Evolutionary conservation across 306 rosid genomes (phyloP), one percentile per base, ranked within the genome.

Genomic region (Cucumis cinereus): DNA sequence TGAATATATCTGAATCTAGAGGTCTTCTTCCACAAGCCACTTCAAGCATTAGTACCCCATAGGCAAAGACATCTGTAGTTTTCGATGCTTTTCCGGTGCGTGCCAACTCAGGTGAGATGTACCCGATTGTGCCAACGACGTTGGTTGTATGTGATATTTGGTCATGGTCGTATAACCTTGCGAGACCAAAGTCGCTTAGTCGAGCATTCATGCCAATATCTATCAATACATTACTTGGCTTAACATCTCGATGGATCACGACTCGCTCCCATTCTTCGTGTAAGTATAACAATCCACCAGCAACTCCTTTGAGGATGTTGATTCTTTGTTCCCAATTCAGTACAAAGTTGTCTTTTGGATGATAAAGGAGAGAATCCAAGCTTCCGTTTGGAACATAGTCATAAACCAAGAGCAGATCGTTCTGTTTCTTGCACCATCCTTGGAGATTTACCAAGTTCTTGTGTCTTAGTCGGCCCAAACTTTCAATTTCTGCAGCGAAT

Each of bases 391-490:
- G 84, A 64, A 91, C 85, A 72, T 82, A 89, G 17, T 91, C 97
- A 58, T 91, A 91, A 69, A 91, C 80, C 23, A 91, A 59, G 4
- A 91, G 85, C 4, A 91, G 90, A 12, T 88, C 79, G 19, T 85
- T 88, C 64, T 86, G 85, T 64, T 79, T 77, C 90, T 91, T 91
- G 75, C 97, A 91, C 97, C 97, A 91, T 24, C 94, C 97, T 76
- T 85, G 97, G 73, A 91, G 92, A 54, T 89, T 85, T 62, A 91
- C 91, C 82, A 91, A 74, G 64, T 89, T 89, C 78, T 89, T 89
- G 76, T 91, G 97, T 81, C 94, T 85, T 71, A 91, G 77, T 54
- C 78, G 78, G 72, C 97, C 97, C 75, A 91, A 77, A 83, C 94
- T 86, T 82, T 91, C 97, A 28, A 91, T 83, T 74, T 91, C 97